phyloP scores from a whole-genome alignment of 2,329 filamentous ascomycete species.

The Cercospora sesami region DNA sequence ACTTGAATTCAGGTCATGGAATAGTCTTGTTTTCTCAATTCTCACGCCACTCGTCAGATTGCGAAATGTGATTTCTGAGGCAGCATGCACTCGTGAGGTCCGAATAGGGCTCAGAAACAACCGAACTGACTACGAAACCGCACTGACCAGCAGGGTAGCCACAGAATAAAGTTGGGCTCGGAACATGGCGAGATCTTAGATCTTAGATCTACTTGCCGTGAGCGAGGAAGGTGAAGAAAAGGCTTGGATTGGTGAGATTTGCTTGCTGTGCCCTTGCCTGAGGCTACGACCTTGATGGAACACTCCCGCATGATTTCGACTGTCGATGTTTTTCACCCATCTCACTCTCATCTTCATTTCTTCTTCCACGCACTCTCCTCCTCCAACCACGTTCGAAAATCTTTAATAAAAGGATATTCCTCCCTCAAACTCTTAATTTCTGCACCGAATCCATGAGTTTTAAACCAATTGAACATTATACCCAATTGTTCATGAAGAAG shows the following conservation, averaged over 20 bases:
- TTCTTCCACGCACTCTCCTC: constrained; percentile 48
- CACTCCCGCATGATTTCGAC: too few relatives aligned
- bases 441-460: constrained; percentile 49
- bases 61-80: too few relatives aligned
- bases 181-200: not conserved
- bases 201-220: not conserved
- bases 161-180: not conserved
- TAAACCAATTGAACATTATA: constrained; percentile 50
- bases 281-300: not conserved
- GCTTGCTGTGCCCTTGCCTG: not conserved
- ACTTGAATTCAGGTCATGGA: constrained; percentile 6
- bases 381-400: constrained; percentile 52
- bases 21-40: not conserved
- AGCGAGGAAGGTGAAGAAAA: not conserved
- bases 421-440: constrained; percentile 48
- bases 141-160: not conserved
- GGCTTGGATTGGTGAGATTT: not conserved
- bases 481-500: constrained; percentile 40
- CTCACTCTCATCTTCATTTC: not conserved
- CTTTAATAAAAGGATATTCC: constrained; percentile 49
- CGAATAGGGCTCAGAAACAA: not conserved
- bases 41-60: too few relatives aligned
- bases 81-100: not conserved
- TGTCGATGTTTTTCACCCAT: not conserved
- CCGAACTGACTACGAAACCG: not conserved